Conservation (phyloP, 2,329 filamentous ascomycete genomes). For the Aspergillus ochraceoroseus region DNA sequence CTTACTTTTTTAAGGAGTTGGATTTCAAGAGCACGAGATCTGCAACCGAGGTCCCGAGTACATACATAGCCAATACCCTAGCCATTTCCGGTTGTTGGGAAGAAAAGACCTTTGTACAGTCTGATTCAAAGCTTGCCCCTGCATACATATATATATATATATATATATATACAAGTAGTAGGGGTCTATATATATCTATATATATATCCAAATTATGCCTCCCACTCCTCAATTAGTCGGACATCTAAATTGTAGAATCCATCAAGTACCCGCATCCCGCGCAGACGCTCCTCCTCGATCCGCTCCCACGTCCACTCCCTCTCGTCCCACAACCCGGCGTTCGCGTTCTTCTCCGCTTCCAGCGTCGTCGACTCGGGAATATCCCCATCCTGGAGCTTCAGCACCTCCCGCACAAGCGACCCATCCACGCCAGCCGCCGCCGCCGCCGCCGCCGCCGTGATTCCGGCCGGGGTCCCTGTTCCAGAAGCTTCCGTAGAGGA, state of each 20-base stretch:
- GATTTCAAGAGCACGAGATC: too few relatives aligned
- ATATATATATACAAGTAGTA: neutral
- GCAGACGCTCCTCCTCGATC: constrained; percentile 54
- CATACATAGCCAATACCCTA: too few relatives aligned
- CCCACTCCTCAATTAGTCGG: constrained; percentile 48
- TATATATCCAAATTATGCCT: neutral
- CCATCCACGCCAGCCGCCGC: constrained; percentile 33
- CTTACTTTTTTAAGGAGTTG: too few relatives aligned
- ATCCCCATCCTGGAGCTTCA: constrained; percentile 13
- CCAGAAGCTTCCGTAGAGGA: constrained; percentile 28
- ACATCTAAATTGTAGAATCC: constrained; percentile 53
- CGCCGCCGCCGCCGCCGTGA: constrained; percentile 29
- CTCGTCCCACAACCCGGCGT: constrained; percentile 31
- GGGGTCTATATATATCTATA: neutral
- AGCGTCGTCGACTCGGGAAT: constrained; percentile 26
- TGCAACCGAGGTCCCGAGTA: too few relatives aligned
- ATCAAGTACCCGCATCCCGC: constrained; percentile 53
- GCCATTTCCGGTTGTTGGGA: too few relatives aligned
- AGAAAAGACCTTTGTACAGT: too few relatives aligned
- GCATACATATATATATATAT: constrained; percentile 1
- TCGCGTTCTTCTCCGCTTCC: constrained; percentile 31
- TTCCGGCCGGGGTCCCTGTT: constrained; percentile 32
- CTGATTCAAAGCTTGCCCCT: too few relatives aligned
- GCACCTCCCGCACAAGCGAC: constrained; percentile 35
- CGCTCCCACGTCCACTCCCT: constrained; percentile 57